Evolutionary conservation across 371 early-diverging fungal genomes (phyloP), one percentile per base, ranked within the genome.

Genomic region (Apophysomyces trapeziformis): DNA sequence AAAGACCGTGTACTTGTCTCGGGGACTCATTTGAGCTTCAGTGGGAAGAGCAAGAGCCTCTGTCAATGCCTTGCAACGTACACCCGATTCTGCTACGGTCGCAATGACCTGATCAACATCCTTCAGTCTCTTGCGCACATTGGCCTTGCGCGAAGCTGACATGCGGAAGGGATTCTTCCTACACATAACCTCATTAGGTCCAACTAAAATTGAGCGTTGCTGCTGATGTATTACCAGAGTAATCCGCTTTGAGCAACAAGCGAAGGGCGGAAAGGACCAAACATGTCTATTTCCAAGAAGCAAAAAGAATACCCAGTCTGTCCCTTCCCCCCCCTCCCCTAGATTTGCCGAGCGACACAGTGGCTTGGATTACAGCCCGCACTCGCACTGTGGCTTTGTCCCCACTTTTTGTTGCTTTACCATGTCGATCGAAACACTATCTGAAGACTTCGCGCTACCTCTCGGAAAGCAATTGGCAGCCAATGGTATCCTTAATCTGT

Each of bases 1-100:
- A 69, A 93, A 92, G 5, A 95, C 94, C 58, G 95, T 96, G 84
- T 98, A 98, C 79, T 96, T 98, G 78, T 96, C 92, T 63, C 91
- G 80, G 18, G 96, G 79, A 13, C 83, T 85, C 96, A 98, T 93
- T 75, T 96, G 92, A 44, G 76, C 67, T 76, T 95, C 95, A 44
- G 84, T 90, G 13, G 97, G 96, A 60, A 92, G 75, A n/a, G 82
- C 80, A 65, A 85, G 83, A 11, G 90, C 87, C 44, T 87, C 74
- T 54, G 92, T 92, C 79, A 98, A 82, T 39, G 94, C 95, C 67
- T 91, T 89, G 74, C 95, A 92, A 47, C 90, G 71, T n/a, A 96
- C 94, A 18, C 97, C 97, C 0, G 97, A 95, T 37, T 88, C 85
- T 3, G 86, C 77, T 26, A 98, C 82, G 12, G 90, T 87, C 57